Evolutionary conservation across 768 basidiomycete species (phyloP).

Genomic region (Podaxis sp.): DNA sequence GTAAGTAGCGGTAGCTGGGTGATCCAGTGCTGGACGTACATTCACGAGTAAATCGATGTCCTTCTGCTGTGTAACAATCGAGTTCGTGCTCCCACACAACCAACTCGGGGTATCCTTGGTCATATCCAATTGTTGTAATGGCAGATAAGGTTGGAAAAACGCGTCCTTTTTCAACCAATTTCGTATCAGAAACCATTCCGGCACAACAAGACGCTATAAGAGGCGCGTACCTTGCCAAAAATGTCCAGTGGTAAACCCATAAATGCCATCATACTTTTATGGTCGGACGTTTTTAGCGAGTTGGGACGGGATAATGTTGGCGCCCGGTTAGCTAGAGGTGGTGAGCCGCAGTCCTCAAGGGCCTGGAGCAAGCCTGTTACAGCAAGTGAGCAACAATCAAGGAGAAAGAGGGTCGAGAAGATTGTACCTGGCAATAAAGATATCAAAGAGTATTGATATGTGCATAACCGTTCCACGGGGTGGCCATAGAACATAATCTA

Average conservation of each 20-base stretch:
- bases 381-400: not conserved
- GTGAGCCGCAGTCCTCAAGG: conserved; percentile 89
- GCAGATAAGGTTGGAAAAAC: conserved; percentile 98
- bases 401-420: conserved; percentile 1
- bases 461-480: conserved; percentile 94
- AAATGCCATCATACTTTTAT: conserved; percentile 87
- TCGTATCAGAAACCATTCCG: not conserved
- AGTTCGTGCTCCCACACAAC: conserved; percentile 95
- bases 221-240: conserved; percentile 73
- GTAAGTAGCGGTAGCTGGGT: no score
- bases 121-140: conserved; percentile 92
- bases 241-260: conserved; percentile 91
- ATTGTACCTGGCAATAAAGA: conserved; percentile 83
- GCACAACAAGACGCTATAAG: not conserved
- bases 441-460: conserved; percentile 96
- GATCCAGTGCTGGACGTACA: conserved; percentile 38
- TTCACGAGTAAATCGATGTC: conserved; percentile 92
- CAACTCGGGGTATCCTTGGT: conserved; percentile 77
- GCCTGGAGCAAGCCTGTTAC: conserved; percentile 77
- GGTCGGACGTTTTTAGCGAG: conserved; percentile 84
- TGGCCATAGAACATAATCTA: conserved; percentile 97
- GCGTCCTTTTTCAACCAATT: conserved; percentile 55
- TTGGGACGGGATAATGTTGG: conserved; percentile 64
- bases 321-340: conserved; percentile 70
- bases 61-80: conserved; percentile 90